Evolutionary conservation across 2,329 filamentous ascomycete species (phyloP).

Genomic region (Neonectria sp.): DNA sequence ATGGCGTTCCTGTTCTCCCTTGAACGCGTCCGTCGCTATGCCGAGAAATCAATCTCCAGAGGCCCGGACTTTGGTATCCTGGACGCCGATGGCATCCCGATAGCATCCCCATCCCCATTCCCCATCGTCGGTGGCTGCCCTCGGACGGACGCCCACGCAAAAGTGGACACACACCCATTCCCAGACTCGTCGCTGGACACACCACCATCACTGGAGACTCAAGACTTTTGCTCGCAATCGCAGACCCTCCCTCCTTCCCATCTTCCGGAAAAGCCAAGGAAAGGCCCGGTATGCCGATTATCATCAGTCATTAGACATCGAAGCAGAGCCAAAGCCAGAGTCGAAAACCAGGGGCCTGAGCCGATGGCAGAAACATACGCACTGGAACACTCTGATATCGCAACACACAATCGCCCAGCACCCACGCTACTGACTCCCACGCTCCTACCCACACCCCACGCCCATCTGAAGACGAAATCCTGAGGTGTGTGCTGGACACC

Average conservation of each 20-base stretch:
- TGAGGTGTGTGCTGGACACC: not conserved
- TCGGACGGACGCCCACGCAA: conserved; percentile 1
- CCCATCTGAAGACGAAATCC: not conserved
- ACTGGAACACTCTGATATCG: conserved; percentile 23
- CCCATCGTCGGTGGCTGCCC: not conserved
- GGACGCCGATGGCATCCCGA: conserved; percentile 1
- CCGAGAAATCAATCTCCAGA: conserved; percentile 5
- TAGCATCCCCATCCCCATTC: conserved; percentile 1
- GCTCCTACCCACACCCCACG: conserved; percentile 18
- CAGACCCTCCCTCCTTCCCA: not conserved
- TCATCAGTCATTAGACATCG: not conserved
- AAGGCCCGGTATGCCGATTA: not conserved
- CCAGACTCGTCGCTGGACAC: not conserved
- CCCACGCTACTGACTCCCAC: conserved; percentile 13
- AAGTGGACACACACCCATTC: conserved; percentile 4
- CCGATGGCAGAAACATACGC: not conserved
- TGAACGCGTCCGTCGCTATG: conserved; percentile 1
- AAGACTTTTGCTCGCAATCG: not conserved
- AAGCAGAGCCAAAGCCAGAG: conserved; percentile 11
- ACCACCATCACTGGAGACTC: not conserved
- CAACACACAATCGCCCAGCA: conserved; percentile 8
- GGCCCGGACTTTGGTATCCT: not conserved
- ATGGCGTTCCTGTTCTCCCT: conserved; percentile 25
- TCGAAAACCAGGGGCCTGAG: not conserved
- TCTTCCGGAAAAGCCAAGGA: not conserved